Base-by-base conservation (phyloP, 1,139 yeast genomes). In the Yamadazyma songkhlaensis region DNA sequence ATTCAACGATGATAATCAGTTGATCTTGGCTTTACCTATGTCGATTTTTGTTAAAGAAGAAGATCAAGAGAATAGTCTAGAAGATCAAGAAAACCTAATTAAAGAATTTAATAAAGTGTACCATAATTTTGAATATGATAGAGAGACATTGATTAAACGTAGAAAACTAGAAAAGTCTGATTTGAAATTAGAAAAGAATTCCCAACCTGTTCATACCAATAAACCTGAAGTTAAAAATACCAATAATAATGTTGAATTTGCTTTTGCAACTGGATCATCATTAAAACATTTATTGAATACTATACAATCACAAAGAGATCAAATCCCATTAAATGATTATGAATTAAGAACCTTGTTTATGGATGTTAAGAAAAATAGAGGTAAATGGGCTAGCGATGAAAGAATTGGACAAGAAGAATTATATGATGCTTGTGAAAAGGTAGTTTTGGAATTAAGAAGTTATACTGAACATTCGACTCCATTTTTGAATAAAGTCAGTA, bases 381-480 rank as follows among this genome's bases (percentile, higher is more conserved):
- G 97, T 0, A 92, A 94, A 60, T 94, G 98, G 99, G 96, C 84
- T 20, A 87, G 87, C 43, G 97, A 92, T 55, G 96, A 90, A 42
- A 74, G 87, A 44, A 81, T 92, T 29, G 98, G 98, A 3, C 99
- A 94, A 59, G 99, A 94, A 57, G 99, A 94, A 57, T 71, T 94
- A 12, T 94, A 92, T 54, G 98, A 94, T 50, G 96, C 97, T 0
- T 92, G 97, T 51, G 98, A 94, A 53, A 90, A 88, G 54, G 98
- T 92, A 1, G 92, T 90, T 0, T 65, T 82, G 45, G 98, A 94
- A 52, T 67, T 94, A 30, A 74, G 98, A 53, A 88, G 94, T 9
- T 88, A 84, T 49, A 92, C 98, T 0, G 97, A 92, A 54, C 97
- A 92, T 60, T 90, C 97, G 0, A 89, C 97, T 0, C 96, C 97